Conservation (phyloP, 345 rosid species). For the Acer negundo region DNA sequence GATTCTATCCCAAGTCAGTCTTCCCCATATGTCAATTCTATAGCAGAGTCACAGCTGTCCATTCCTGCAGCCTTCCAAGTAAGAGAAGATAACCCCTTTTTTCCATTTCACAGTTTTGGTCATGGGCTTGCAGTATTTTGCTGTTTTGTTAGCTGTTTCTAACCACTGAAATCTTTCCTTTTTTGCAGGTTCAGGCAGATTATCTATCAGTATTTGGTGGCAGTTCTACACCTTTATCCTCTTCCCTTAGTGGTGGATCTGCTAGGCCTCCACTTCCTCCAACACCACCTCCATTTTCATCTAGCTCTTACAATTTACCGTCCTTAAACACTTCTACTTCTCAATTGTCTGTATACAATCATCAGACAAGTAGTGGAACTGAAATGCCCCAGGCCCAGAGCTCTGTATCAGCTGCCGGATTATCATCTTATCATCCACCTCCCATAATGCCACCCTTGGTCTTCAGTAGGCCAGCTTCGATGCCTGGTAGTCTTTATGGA, state of each 20-base stretch:
- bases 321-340: constrained; percentile 58
- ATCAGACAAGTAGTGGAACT: constrained; percentile 50
- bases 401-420: constrained; percentile 55
- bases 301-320: constrained; percentile 65
- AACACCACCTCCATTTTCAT: constrained; percentile 79
- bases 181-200: constrained; percentile 62
- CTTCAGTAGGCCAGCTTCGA: constrained; percentile 65
- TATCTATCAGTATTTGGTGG: constrained; percentile 39
- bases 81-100: constrained; percentile 16
- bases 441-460: constrained; percentile 67
- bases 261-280: constrained; percentile 84
- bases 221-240: constrained; percentile 33
- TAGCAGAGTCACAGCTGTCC: constrained; percentile 39
- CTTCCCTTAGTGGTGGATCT: constrained; percentile 61
- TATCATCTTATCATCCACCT: constrained; percentile 62
- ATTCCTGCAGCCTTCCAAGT: constrained; percentile 44
- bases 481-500: constrained; percentile 60
- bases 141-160: constrained; percentile 9
- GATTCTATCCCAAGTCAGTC: constrained; percentile 50
- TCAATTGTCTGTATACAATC: constrained; percentile 61
- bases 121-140: not conserved
- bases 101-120: not conserved
- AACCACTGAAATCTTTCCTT: constrained; percentile 3
- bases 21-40: constrained; percentile 48
- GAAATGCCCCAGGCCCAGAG: constrained; percentile 57